A percentile compares a stretch with the other conserved stretches of the same genome.
Conservation (phyloP, 768 basidiomycete genomes). For the Clathrus columnatus region DNA sequence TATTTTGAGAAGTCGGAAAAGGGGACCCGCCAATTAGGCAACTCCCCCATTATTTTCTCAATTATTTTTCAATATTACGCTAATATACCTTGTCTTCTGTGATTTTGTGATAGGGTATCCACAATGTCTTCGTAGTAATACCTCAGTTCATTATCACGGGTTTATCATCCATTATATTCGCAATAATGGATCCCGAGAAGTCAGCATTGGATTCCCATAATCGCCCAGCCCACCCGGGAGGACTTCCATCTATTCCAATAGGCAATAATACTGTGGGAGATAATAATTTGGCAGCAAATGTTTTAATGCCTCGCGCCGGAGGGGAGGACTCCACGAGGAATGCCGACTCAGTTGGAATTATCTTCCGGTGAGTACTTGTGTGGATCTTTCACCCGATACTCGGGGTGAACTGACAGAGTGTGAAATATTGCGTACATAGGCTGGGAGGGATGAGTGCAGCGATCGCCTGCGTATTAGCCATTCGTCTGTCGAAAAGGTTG, state of each 20-base stretch:
- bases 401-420: background rate
- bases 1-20: background rate
- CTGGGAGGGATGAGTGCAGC: slow-evolving; percentile 48
- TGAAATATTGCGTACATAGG: slow-evolving; percentile 23
- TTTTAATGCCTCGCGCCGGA: slow-evolving; percentile 2
- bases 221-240: slow-evolving; percentile 11
- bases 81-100: slow-evolving; percentile 1
- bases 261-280: background rate
- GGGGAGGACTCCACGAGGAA: slow-evolving; percentile 21
- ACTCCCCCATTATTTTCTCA: background rate
- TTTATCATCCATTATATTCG: slow-evolving; percentile 78
- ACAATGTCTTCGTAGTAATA: slow-evolving; percentile 88
- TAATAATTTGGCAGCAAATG: background rate
- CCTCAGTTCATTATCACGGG: slow-evolving; percentile 93
- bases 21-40: background rate
- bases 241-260: slow-evolving; percentile 6
- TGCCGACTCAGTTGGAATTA: slow-evolving; percentile 68
- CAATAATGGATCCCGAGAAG: slow-evolving; percentile 64
- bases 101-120: slow-evolving; percentile 60
- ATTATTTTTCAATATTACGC: background rate
- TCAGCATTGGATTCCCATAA: slow-evolving; percentile 31
- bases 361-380: slow-evolving; percentile 64
- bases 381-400: background rate
- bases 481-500: slow-evolving; percentile 46
- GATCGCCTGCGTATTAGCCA: slow-evolving; percentile 46